Percentiles rank a stretch among this genome's conserved stretches.
phyloP scores from a whole-genome alignment of 768 basidiomycete genomes.

The Pisolithus marmoratus region DNA sequence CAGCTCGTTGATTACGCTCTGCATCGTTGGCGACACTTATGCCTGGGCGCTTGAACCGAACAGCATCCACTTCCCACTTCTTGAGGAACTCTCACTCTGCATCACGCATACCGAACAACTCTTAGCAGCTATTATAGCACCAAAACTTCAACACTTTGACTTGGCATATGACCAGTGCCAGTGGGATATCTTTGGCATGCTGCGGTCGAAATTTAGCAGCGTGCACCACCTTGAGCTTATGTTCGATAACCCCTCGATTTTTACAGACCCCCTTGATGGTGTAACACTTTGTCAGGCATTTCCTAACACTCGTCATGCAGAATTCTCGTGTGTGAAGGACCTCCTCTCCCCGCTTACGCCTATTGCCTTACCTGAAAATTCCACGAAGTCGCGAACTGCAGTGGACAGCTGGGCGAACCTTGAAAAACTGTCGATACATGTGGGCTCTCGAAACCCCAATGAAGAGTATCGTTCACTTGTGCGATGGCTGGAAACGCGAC shows the following conservation, averaged over 20 bases:
- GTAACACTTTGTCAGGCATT: background rate
- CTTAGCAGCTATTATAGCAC: background rate
- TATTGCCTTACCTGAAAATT: no score
- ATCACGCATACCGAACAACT: background rate
- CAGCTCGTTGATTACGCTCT: background rate
- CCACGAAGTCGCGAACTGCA: no score
- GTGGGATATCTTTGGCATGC: background rate
- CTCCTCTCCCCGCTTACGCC: no score
- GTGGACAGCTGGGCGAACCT: no score
- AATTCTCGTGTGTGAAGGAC: no score
- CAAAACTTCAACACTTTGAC: background rate
- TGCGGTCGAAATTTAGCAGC: background rate
- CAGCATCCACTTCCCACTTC: background rate
- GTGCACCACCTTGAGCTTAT: background rate
- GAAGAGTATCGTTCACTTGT: no score
- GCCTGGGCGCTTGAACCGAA: background rate
- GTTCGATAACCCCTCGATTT: background rate
- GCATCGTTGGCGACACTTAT: background rate
- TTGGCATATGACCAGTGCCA: background rate
- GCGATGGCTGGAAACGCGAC: no score
- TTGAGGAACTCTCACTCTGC: background rate
- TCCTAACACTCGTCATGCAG: background rate
- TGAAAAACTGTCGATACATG: no score
- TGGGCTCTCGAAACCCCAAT: no score
- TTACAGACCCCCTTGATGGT: background rate